A percentile compares a stretch with the other conserved stretches of the same genome.
phyloP scores from a whole-genome alignment of 495 filamentous ascomycete genomes.

The Ascobolus immersus region DNA sequence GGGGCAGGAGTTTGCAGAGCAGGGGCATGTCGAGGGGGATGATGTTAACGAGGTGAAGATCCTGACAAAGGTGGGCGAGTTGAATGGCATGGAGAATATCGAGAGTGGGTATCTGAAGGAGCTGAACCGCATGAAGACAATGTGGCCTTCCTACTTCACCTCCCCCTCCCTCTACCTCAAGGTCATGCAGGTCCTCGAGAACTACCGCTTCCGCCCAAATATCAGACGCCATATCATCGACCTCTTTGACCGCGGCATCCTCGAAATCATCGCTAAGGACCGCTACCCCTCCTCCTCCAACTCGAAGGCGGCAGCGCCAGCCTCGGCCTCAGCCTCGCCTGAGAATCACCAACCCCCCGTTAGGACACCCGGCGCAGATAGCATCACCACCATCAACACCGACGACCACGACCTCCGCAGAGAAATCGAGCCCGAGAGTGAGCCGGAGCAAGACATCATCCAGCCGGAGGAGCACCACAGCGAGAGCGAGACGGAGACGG shows the following conservation, averaged over 20 bases:
- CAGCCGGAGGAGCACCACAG: no score
- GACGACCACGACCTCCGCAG: no score
- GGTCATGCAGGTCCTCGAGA: conserved; percentile 63
- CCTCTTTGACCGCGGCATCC: conserved; percentile 70
- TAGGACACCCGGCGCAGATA: no score
- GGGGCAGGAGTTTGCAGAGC: conserved; percentile 11
- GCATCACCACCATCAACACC: no score
- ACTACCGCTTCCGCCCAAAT: conserved; percentile 62
- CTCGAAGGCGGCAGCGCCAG: no score
- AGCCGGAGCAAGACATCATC: no score
- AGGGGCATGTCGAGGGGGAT: conserved; percentile 4
- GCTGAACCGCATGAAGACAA: conserved; percentile 32
- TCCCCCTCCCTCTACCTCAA: conserved; percentile 56
- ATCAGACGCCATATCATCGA: conserved; percentile 74
- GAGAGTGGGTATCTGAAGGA: conserved; percentile 3
- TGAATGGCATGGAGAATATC: conserved; percentile 9
- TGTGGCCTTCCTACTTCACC: conserved; percentile 42
- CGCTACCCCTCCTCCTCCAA: no score
- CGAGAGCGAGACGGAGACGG: no score
- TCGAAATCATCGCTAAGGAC: conserved; percentile 47
- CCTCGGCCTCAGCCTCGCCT: no score
- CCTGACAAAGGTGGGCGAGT: conserved; percentile 13
- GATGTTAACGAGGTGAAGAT: conserved; percentile 3
- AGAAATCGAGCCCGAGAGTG: no score
- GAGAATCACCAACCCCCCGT: no score